Base-by-base conservation (phyloP, 345 rosid genomes). In the Capsella bursapastoris region DNA sequence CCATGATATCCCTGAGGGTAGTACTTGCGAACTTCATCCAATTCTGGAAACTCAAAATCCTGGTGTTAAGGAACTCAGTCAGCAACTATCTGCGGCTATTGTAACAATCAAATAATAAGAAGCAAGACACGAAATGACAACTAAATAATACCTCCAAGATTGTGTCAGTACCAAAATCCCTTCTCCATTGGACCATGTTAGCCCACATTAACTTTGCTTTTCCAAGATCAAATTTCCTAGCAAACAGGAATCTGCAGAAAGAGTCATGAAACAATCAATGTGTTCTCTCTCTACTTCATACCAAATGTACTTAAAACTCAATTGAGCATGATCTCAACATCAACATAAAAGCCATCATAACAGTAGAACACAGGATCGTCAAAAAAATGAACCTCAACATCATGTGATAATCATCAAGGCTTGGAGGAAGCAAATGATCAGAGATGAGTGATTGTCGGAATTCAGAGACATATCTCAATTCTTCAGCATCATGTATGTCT, bases 1-100 rank as follows among this genome's bases (percentile, higher is more conserved):
- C 97, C 97, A 83, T 94, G 97, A 84, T 90, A 85, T 57, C 89
- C 89, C 22, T 94, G 97, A 16, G 99, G 98, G 57, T 92, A 95
- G 81, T 86, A 79, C 57, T 82, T 72, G 40, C 86, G 74, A 48
- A 95, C 96, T 79, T 95, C 90, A 81, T 83, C 72, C 71, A 84
- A 60, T 85, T 95, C 99, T 45, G 55, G 82, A 83, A 86, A 92
- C 55, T 90, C 86, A 86, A 95, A 95, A 71, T 92, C 99, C 97
- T 95, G 68, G 55, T 70, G 45, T 12, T 2, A 59, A 58, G 3
- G 3, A 67, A 22, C 10, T 6, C 38, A 66, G 14, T 31, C 57
- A 53, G 31, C 8, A 50, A 35, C 0, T 27, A 71, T 34, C 37
- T 1, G 8, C 37, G 7, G 37, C 2, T 34, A 34, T 0, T 40